Conservation (phyloP, 1,284 basidiomycete genomes). For the Caloboletus firmus region DNA sequence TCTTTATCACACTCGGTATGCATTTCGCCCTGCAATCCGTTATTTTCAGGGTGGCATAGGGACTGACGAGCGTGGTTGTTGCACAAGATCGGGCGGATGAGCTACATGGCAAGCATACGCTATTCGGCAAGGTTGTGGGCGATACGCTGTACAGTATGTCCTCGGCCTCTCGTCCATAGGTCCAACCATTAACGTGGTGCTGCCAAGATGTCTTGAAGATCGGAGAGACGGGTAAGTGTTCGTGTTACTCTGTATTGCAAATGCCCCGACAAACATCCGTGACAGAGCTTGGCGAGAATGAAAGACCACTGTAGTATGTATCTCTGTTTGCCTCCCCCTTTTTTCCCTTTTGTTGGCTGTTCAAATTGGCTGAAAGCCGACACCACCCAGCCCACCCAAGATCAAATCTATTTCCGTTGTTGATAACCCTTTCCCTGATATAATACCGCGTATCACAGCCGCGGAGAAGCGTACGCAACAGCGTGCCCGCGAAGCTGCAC, state of each 20-base stretch:
- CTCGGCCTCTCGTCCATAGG: neutral
- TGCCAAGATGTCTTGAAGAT: constrained; percentile 83
- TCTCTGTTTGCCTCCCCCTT: neutral
- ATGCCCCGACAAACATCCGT: neutral
- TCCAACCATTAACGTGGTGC: constrained; percentile 1
- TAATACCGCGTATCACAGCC: constrained; percentile 94
- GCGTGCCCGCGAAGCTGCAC: constrained; percentile 71
- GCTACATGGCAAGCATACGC: constrained; percentile 84
- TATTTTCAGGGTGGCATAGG: neutral
- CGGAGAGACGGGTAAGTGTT: constrained; percentile 70
- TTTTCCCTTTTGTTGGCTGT: neutral
- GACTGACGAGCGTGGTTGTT: neutral
- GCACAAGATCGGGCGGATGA: constrained; percentile 81
- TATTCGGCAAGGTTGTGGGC: constrained; percentile 80
- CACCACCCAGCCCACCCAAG: constrained; percentile 72
- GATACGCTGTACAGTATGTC: constrained; percentile 85
- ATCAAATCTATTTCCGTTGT: constrained; percentile 82
- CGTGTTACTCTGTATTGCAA: neutral
- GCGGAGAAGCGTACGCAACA: constrained; percentile 85
- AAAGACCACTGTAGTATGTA: constrained; percentile 82
- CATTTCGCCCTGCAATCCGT: neutral
- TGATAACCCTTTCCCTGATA: constrained; percentile 94
- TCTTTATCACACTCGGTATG: constrained; percentile 86
- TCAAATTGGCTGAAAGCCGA: constrained; percentile 4
- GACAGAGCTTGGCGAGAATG: constrained; percentile 79